Base-by-base conservation (phyloP, 164 flowering plant genomes). In the Umbellularia californica region DNA sequence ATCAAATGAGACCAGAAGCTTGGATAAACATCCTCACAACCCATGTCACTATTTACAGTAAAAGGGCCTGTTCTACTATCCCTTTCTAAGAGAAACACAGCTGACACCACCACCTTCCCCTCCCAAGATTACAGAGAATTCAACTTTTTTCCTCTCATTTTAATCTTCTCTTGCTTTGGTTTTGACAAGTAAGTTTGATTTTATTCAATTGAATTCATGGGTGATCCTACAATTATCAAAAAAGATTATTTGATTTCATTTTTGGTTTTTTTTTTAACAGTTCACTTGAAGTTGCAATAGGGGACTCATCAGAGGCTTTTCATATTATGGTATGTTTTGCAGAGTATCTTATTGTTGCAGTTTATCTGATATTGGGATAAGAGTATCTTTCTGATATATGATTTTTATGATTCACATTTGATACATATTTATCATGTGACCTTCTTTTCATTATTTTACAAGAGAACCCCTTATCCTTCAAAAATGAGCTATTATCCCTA, bases 271-370 rank as follows among this genome's bases (percentile, higher is more conserved):
- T 58, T 24, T 64, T 22, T 64, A 12, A 22, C 67, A 64, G 67
- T 23, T 70, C 72, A 52, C 15, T 25, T 55, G 72, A 70, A 24
- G 33, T 70, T 24, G 72, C 62, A 51, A 30, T 1, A 69, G 71
- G 41, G 1, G 11, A n/a, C n/a, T 11, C 9, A 28, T 2, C 24
- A 41, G 9, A 41, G 33, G 15, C 72, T 24, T 50, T 70, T 50
- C 63, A 28, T 12, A 14, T 25, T 17, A 25, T 24, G 63, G 72
- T 52, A 70, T 50, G 72, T 50, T 23, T 23, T 47, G 12, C 58
- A 41, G 5, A 41, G 13, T 23, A 64, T 58, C 19, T 1, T 12
- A 3, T 17, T n/a, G 14, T 20, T 64, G n/a, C 14, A 64, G 12
- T 23, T 20, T 24, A 12, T 12, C 13, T 64, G 14, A 24, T 2